phyloP scores from a whole-genome alignment of 345 rosid species.

The Hibiscus syriacus region DNA sequence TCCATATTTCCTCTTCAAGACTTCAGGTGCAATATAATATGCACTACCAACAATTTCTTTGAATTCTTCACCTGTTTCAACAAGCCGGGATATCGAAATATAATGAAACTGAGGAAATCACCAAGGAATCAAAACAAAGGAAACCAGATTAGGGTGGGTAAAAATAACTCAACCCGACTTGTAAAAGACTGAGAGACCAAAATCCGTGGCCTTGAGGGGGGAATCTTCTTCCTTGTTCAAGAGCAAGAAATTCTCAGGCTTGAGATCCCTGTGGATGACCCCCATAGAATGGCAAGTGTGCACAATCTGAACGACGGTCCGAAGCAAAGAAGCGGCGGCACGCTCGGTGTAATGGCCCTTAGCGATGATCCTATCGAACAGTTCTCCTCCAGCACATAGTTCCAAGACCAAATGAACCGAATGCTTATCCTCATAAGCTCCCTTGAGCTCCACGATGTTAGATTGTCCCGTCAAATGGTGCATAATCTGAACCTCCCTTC shows the following conservation, averaged over 20 bases:
- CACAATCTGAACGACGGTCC: slow-evolving; percentile 79
- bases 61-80: slow-evolving; percentile 62
- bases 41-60: slow-evolving; percentile 95
- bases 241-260: slow-evolving; percentile 86
- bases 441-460: slow-evolving; percentile 86
- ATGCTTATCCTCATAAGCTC: slow-evolving; percentile 90
- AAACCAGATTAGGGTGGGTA: not conserved
- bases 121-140: not conserved
- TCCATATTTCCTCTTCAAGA: slow-evolving; percentile 79
- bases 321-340: slow-evolving; percentile 76
- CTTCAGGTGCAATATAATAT: slow-evolving; percentile 94
- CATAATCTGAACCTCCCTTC: slow-evolving; percentile 94
- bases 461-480: slow-evolving; percentile 84
- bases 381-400: slow-evolving; percentile 88
- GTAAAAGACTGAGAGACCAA: slow-evolving; percentile 83
- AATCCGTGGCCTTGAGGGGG: slow-evolving; percentile 92
- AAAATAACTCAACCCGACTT: slow-evolving; percentile 48
- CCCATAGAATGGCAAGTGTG: slow-evolving; percentile 96
- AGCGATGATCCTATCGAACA: slow-evolving; percentile 82
- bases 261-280: slow-evolving; percentile 87
- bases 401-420: slow-evolving; percentile 95
- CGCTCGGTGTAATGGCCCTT: slow-evolving; percentile 90
- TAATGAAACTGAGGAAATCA: not conserved
- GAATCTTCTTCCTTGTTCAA: slow-evolving; percentile 71
- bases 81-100: not conserved